Conservation (phyloP, 306 rosid genomes). For the Phaseolus lunatus region DNA sequence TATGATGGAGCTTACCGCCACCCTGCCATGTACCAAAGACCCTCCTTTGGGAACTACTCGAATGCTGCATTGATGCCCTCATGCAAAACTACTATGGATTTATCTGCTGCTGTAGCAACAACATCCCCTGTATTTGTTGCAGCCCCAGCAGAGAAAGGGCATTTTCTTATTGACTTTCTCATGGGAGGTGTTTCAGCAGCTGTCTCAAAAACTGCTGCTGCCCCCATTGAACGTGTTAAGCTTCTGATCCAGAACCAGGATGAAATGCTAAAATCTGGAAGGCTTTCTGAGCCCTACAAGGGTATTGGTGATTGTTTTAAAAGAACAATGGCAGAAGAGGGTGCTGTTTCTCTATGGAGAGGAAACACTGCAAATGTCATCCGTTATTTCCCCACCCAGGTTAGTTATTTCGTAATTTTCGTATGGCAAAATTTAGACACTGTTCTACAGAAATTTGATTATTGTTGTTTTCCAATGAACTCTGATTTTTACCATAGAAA, state of each 20-base stretch:
- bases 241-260: constrained; percentile 95
- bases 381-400: constrained; percentile 89
- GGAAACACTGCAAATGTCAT: constrained; percentile 92
- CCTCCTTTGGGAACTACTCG: constrained; percentile 62
- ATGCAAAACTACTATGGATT: constrained; percentile 62
- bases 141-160: constrained; percentile 84
- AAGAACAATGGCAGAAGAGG: constrained; percentile 76
- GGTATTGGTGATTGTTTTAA: constrained; percentile 90
- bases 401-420: constrained; percentile 16
- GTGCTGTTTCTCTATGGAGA: constrained; percentile 76
- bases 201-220: constrained; percentile 94
- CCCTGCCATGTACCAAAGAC: constrained; percentile 67
- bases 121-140: constrained; percentile 79
- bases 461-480: background rate
- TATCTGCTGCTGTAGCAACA: constrained; percentile 63
- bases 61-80: constrained; percentile 69
- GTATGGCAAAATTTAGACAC: background rate
- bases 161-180: constrained; percentile 74
- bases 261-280: constrained; percentile 82
- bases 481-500: too few relatives aligned
- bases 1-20: constrained; percentile 55
- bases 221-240: constrained; percentile 91
- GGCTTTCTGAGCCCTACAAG: constrained; percentile 90
- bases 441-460: background rate
- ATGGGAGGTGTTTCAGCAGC: constrained; percentile 99